Evolutionary conservation across 2,329 filamentous ascomycete species (phyloP), one percentile per base, ranked within the genome.

Genomic region (Nemania diffusa): DNA sequence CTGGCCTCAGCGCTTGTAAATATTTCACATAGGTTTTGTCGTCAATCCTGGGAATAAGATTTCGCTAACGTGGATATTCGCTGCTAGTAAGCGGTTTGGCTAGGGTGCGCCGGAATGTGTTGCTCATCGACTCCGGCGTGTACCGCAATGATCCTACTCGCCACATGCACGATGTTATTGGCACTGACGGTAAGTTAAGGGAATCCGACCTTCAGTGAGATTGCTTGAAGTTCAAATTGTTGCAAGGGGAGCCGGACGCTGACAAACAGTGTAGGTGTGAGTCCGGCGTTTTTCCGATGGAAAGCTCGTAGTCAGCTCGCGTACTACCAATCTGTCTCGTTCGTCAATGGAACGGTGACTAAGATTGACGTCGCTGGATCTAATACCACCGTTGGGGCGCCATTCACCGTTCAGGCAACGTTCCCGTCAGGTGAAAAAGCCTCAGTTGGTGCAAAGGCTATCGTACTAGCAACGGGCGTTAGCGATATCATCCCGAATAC

Each of bases 111-210:
- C 81, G 87, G 15, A 84, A 81, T 5, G 83, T 84, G 0, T 77
- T 89, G 7, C 74, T 90, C 48, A 84, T 90, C 60, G 88, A 90
- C 74, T 88, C 85, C 22, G 84, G 83, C 13, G 79, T 82, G 32
- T 90, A 90, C 70, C 84, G 88, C 58, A 90, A 90, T 72, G 81
- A 60, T 1, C 78, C 81, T 0, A 89, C 88, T 0, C 78, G 87
- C 15, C 83, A 88, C 69, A 85, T 89, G 81, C 88, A 90, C 75
- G 88, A 90, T 73, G 84, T 90, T 0, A 79, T 89, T 27, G 87
- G 87, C 2, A 86, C 83, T 64, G 87, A 90, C 58, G 87, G 87
- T 88, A 52, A 17, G 9, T 24, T 53, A n/a, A 29, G 15, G 51
- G 6, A 29, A 15, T 3, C n/a, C 13, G 1, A 17, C 8, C 22